Percentiles rank a stretch among this genome's conserved stretches.
Evolutionary conservation across 2,329 filamentous ascomycete species (phyloP).

Genomic region (Leptographium flavum): DNA sequence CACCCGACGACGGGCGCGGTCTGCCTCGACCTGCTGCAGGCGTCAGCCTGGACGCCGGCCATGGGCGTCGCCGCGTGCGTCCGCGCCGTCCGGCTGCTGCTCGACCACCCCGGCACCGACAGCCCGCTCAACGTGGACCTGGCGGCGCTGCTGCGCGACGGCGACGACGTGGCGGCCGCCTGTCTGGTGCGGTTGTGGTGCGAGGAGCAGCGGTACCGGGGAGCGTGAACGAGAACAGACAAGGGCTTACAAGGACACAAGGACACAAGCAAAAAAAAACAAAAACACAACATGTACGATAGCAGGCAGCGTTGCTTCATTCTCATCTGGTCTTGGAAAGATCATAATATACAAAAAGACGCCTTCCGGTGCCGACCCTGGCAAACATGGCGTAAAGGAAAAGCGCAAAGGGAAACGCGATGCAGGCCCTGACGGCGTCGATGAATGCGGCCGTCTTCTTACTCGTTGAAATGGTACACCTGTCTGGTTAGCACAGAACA

Average conservation of each 20-base stretch:
- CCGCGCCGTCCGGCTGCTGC: conserved; percentile 56
- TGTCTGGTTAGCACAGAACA: conserved; percentile 21
- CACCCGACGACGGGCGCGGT: conserved; percentile 66
- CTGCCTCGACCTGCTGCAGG: conserved; percentile 73
- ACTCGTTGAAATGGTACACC: conserved; percentile 89
- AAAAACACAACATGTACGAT: no score
- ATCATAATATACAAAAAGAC: conserved; percentile 8
- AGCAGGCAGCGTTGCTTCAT: no score
- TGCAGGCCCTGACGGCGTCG: neutral
- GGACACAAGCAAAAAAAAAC: neutral
- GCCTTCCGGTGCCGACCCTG: conserved; percentile 6
- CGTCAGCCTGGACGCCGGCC: conserved; percentile 63
- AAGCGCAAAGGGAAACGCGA: neutral
- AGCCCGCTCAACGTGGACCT: conserved; percentile 69
- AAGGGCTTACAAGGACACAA: no score
- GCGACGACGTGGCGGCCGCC: conserved; percentile 54
- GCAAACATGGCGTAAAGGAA: conserved; percentile 5
- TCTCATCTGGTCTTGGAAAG: no score
- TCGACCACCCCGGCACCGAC: conserved; percentile 55
- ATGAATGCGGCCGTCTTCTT: conserved; percentile 13
- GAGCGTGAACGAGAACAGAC: conserved; percentile 9
- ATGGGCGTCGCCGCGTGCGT: conserved; percentile 68
- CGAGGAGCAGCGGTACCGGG: conserved; percentile 33
- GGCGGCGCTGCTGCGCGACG: conserved; percentile 53
- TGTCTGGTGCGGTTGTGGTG: conserved; percentile 61